Conservation (phyloP, 164 flowering plant genomes). For the Aristolochia californica region DNA sequence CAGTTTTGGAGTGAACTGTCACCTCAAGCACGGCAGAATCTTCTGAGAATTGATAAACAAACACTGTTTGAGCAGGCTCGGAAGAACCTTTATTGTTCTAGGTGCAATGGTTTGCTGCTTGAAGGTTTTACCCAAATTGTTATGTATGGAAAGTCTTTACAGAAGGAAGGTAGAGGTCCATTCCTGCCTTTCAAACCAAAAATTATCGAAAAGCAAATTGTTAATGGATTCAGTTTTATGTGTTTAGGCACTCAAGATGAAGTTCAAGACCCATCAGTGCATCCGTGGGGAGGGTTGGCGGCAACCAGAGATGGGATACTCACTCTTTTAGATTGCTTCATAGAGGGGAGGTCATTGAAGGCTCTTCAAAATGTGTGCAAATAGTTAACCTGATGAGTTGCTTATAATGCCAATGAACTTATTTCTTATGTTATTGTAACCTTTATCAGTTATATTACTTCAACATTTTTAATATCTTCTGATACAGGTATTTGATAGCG, state of each 20-base stretch:
- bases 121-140: slow-evolving; percentile 91
- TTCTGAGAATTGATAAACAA: slow-evolving; percentile 78
- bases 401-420: too few relatives aligned
- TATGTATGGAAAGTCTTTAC: slow-evolving; percentile 81
- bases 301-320: slow-evolving; percentile 77
- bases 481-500: slow-evolving; percentile 85
- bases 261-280: slow-evolving; percentile 75
- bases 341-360: slow-evolving; percentile 62
- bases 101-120: slow-evolving; percentile 93
- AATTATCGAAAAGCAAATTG: slow-evolving; percentile 22
- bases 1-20: slow-evolving; percentile 94
- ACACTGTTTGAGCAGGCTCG: slow-evolving; percentile 93
- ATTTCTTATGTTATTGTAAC: too few relatives aligned
- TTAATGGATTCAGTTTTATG: slow-evolving; percentile 15
- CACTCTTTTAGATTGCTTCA: slow-evolving; percentile 76
- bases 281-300: slow-evolving; percentile 95
- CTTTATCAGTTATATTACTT: too few relatives aligned
- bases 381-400: not conserved
- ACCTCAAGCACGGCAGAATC: slow-evolving; percentile 61
- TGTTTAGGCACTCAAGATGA: slow-evolving; percentile 42
- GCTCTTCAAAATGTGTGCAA: slow-evolving; percentile 75
- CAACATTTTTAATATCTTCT: not conserved
- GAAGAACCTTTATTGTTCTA: slow-evolving; percentile 90
- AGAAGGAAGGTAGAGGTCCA: slow-evolving; percentile 42
- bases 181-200: slow-evolving; percentile 24